These are phyloP conservation scores for Skeletonema menzelii DNA, from an alignment of 108 stramenopile genomes.

Conservation along the genomic window DNA sequence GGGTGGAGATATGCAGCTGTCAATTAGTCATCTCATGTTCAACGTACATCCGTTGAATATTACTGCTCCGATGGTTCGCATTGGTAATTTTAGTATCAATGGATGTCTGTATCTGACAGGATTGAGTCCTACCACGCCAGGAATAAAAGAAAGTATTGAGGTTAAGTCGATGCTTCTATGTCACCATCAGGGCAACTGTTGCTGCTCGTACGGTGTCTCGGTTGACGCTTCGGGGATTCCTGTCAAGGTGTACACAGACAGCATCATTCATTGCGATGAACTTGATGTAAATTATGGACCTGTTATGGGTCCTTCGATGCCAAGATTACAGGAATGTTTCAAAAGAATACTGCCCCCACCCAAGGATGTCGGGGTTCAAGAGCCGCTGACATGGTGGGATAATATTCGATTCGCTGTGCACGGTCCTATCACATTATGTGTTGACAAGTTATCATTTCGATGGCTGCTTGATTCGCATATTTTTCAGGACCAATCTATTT, in stretches of 20 bases:
- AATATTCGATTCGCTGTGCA: conserved; percentile 52
- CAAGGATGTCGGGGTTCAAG: background rate
- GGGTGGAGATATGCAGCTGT: conserved; percentile 35
- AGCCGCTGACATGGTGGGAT: conserved; percentile 55
- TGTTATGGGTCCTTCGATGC: conserved; percentile 36
- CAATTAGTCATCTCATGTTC: conserved; percentile 21
- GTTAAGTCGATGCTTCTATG: conserved; percentile 21
- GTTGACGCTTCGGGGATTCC: conserved; percentile 41
- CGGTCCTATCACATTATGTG: conserved; percentile 26
- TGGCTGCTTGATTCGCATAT: conserved; percentile 48
- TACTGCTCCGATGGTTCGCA: conserved; percentile 31
- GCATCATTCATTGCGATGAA: conserved; percentile 18
- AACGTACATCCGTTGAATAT: conserved; percentile 42
- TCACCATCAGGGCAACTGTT: conserved; percentile 24
- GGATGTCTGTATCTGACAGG: conserved; percentile 34
- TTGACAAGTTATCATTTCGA: conserved; percentile 28
- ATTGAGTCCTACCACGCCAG: conserved; percentile 38
- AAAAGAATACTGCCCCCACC: conserved; percentile 46
- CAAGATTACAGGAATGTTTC: conserved; percentile 33
- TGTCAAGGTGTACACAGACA: conserved; percentile 43
- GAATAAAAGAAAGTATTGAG: conserved; percentile 16
- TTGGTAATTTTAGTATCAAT: conserved; percentile 26
- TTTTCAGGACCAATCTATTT: conserved; percentile 30
- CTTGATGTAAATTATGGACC: conserved; percentile 34
- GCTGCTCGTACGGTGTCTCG: conserved; percentile 37